Conservation (phyloP, 2,329 filamentous ascomycete species). For the Talaromyces rugulosus region DNA sequence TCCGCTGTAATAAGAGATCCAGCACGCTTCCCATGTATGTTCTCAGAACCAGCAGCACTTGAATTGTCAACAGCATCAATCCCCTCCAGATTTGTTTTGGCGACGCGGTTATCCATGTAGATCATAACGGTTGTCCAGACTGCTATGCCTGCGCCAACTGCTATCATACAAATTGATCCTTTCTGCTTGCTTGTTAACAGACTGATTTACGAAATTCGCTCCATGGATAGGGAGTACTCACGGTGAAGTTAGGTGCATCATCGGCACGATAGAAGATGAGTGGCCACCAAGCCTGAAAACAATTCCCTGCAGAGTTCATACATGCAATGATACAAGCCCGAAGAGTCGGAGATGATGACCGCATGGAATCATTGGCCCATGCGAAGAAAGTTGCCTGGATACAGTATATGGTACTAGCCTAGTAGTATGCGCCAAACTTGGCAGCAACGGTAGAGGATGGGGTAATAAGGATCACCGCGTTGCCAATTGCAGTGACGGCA, state of each 20-base stretch:
- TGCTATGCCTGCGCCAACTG: constrained; percentile 17
- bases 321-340: constrained; percentile 62
- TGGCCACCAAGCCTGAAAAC: constrained; percentile 67
- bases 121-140: constrained; percentile 14
- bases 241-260: constrained; percentile 59
- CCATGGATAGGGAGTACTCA: not conserved
- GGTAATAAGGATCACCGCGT: constrained; percentile 49
- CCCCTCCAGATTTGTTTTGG: not conserved
- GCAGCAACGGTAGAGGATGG: not conserved
- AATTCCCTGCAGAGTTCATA: constrained; percentile 65
- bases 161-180: constrained; percentile 15
- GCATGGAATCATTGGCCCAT: constrained; percentile 66
- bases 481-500: constrained; percentile 55
- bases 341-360: constrained; percentile 57
- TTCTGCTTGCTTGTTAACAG: not conserved
- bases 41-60: not conserved
- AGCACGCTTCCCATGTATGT: not conserved
- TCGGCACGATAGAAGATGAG: constrained; percentile 64
- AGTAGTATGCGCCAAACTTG: constrained; percentile 62
- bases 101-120: not conserved
- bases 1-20: not conserved
- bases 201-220: not conserved
- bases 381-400: constrained; percentile 70
- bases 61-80: not conserved
- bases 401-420: constrained; percentile 63